Evolutionary conservation across 306 rosid species (phyloP), one percentile per base, ranked within the genome.

Genomic region (Adenanthera pavonina): DNA sequence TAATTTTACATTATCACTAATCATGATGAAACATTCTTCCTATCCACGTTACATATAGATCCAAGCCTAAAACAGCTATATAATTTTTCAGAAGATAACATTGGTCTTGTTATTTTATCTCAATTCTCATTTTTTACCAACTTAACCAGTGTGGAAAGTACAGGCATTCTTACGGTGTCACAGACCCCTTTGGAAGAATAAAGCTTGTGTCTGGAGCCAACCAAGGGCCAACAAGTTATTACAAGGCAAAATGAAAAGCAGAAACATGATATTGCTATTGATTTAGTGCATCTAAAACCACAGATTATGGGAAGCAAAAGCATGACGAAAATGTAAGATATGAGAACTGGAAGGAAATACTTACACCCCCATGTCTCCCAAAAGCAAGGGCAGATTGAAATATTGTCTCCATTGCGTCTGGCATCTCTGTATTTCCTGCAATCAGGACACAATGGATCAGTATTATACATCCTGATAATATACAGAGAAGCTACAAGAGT

Each of bases 361-460:
- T 92, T 64, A 96, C 99, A 57, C 97, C 99, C 73, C 98, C 99
- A 78, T 78, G 90, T 84, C 82, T 94, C 77, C 99, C 99, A 49
- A 92, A 92, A 78, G 87, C 92, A 80, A 96, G 97, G 36, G 99
- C 99, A 69, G 98, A 86, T 86, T 94, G 97, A 88, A 94, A 96
- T 81, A 96, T 88, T 48, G 97, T 91, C 87, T 96, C 99, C 93
- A 96, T 92, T 87, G 99, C 98, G 89, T 96, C 99, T 48, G 99
- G 99, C 98, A 96, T 94, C 86, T 90, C 97, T 41, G 89, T 87
- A 82, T 84, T 92, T 79, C 97, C 99, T 96, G 88, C 68, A 90
- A 84, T 82, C 86, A 82, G 59, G 77, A 80, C 53, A 83, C 84
- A 78, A 77, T 66, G 76, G 8, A 6, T 49, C 41, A 35, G 43